Conservation (phyloP, 768 basidiomycete species). For the Lactifluus echinatus region DNA sequence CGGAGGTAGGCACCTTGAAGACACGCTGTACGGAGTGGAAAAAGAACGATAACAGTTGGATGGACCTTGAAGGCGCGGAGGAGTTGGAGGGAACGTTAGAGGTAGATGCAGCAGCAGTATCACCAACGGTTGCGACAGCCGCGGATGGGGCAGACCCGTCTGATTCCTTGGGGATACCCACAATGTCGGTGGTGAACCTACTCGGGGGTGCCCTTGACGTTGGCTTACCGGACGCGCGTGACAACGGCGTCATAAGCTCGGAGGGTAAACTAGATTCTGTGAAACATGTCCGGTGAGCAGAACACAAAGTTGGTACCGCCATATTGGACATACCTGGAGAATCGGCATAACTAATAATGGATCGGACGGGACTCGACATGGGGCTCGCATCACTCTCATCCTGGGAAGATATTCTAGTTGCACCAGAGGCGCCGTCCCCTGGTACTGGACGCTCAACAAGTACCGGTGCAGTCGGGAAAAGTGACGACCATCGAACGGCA, state of each 20-base stretch:
- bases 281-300: not conserved
- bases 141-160: not conserved
- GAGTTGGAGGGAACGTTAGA: not conserved
- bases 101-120: not conserved
- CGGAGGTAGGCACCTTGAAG: constrained; percentile 6
- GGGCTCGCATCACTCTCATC: constrained; percentile 5
- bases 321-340: constrained; percentile 1
- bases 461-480: constrained; percentile 10
- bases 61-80: not conserved
- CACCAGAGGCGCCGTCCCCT: not conserved
- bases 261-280: not conserved
- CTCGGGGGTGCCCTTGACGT: not conserved
- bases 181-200: not conserved
- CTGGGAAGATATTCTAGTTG: not conserved
- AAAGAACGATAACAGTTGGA: constrained; percentile 11
- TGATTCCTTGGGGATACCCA: not conserved
- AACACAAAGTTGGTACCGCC: not conserved
- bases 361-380: not conserved
- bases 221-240: not conserved
- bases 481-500: constrained; percentile 1
- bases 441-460: not conserved
- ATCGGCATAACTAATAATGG: constrained; percentile 3
- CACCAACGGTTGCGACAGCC: not conserved
- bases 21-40: constrained; percentile 5
- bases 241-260: constrained; percentile 6